These are phyloP conservation scores for Blastosporella zonata DNA, from an alignment of 1,284 basidiomycete genomes.

Conservation along the genomic window DNA sequence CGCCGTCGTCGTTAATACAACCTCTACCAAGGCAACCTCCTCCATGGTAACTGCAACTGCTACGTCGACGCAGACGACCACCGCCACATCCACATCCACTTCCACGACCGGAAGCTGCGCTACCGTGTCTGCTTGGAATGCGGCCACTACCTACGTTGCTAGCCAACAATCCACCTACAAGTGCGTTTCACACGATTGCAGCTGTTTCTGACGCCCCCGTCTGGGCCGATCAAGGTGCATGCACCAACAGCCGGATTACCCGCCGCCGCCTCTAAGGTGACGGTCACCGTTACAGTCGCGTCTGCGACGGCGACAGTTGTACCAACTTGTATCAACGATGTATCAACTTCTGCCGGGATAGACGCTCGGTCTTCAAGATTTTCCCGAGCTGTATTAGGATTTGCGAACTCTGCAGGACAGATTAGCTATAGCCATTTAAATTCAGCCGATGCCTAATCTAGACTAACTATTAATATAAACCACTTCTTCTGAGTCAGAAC, in stretches of 20 bases:
- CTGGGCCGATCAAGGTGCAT: conserved; percentile 30
- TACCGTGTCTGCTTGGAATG: conserved; percentile 28
- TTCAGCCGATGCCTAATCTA: neutral
- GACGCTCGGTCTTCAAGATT: neutral
- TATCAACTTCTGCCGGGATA: neutral
- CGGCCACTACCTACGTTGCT: conserved; percentile 41
- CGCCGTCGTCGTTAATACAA: no score
- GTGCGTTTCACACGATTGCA: neutral
- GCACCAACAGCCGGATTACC: conserved; percentile 16
- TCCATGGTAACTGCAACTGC: neutral
- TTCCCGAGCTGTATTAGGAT: neutral
- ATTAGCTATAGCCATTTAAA: neutral
- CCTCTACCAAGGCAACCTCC: neutral
- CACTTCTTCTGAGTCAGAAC: neutral
- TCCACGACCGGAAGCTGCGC: conserved; percentile 10
- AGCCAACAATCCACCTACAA: conserved; percentile 50
- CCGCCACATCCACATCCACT: neutral
- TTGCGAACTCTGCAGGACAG: neutral
- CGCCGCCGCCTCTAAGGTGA: neutral
- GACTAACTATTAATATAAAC: neutral
- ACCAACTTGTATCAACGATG: neutral
- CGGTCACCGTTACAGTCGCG: neutral
- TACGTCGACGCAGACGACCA: neutral
- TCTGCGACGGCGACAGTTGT: neutral
- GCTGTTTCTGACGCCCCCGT: conserved; percentile 13